Base-by-base conservation (phyloP, 495 filamentous ascomycete genomes). In the Letharia columbiana region DNA sequence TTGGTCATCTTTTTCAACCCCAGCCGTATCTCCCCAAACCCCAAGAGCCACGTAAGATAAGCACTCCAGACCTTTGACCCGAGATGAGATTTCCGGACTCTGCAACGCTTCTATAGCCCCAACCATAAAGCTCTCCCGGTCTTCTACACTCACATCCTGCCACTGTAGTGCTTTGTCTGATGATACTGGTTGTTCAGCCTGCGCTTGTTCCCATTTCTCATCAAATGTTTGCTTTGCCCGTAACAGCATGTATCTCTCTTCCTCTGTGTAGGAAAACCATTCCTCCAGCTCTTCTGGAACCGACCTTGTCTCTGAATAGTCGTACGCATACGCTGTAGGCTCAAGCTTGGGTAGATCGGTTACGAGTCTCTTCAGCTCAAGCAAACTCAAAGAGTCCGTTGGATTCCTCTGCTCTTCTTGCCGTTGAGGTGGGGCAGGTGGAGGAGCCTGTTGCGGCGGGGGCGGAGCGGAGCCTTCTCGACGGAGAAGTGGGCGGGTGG, bases 271-370 rank as follows among this genome's bases (percentile, higher is more conserved):
- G 59, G 86, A 82, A 75, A 98, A 98, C 93, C 92, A 98, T 76
- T 98, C 94, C 70, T 96, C 90, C 31, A 98, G 79, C 78, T 98
- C 94, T 65, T 94, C 91, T 11, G 87, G 82, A 67, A 95, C 87
- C 2, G 86, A 80, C 50, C 91, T 85, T 4, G 87, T 82, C 77
- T 97, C 91, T n/a, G 84, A 79, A 77, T 98, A 98, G 71, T 85
- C 84, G 75, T 94, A 98, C 60, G 92, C 91, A 78, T 98, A 98
- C n/a, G 91, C 90, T 58, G 87, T 85, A 64, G 89, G 84, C 73
- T 96, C 89, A 39, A 79, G 73, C 71, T 83, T 86, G 1, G 91
- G 91, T 71, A 96, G 86, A 61, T 95, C 89, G 62, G 87, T 86
- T 4, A 96, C 89, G 33, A 98, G 81, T 63, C 84, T 84, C 66